Evolutionary conservation across 106 monocot species (phyloP), one percentile per base, ranked within the genome.

Genomic region (Dendrobium catenatum): DNA sequence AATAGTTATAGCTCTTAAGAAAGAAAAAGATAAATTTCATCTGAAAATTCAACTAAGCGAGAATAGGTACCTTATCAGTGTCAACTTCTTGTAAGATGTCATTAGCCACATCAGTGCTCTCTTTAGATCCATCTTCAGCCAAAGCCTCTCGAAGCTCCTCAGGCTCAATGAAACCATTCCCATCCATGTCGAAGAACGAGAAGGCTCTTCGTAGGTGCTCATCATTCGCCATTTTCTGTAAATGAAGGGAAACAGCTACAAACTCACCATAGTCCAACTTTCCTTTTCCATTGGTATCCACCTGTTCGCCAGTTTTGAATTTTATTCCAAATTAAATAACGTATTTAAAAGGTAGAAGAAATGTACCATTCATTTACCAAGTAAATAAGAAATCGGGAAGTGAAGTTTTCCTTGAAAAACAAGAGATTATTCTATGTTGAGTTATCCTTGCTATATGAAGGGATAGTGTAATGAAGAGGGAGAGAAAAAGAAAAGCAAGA

Each of bases 41-140:
- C 37, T 37, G 37, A 37, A 37, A 37, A 37, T 37, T 37, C 37
- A 37, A 37, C 3, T 37, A 37, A 37, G 37, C 37, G 24, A 66
- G 66, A 66, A 26, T 66, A n/a, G 17, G 80, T 37, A 97, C 96
- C 94, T 97, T 97, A 78, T 94, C 94, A 2, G 89, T 91, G 81
- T 97, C 96, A 13, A 97, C 92, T 92, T 97, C 96, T 78, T 88
- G 92, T 41, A 97, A 84, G 77, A 97, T 92, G 85, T 97, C 96
- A 74, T 89, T 92, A n/a, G 85, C 94, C 0, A 97, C 85, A 79
- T 92, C 96, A 41, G 78, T 85, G 79, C 78, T 86, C 48, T 87
- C 86, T 54, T 79, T 11, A 66, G 89, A 85, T 48, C 90, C 96
- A 76, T 94, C 96, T 78, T 97, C 94, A 1, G 81, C 86, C 42